Conservation (phyloP, 208 protist genomes). For the Wallacemonas sp. region DNA sequence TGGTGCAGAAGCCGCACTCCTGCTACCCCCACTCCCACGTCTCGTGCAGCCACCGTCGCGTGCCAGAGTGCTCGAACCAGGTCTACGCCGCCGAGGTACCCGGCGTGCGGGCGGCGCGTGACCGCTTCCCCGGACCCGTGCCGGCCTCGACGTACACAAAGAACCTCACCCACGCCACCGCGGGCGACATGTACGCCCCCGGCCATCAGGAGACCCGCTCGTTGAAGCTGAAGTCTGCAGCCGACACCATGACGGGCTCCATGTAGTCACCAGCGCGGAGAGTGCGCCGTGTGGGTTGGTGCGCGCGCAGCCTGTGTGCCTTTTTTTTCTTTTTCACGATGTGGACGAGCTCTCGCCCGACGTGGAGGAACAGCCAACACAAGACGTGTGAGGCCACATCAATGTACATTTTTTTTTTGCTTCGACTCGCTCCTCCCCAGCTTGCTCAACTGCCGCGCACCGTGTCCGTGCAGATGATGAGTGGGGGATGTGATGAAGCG, state of each 20-base stretch:
- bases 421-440: too few species aligned
- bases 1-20: conserved; percentile 81
- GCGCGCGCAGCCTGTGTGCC: too few species aligned
- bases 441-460: too few species aligned
- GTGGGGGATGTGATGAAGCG: too few species aligned
- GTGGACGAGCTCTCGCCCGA: too few species aligned
- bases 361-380: too few species aligned
- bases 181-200: conserved; percentile 61
- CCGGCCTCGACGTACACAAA: conserved; percentile 85
- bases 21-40: conserved; percentile 81
- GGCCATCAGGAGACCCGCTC: conserved; percentile 57
- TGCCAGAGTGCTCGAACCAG: conserved; percentile 56
- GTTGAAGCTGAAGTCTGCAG: conserved; percentile 19
- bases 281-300: too few species aligned
- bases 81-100: conserved; percentile 63
- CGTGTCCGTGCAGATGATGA: too few species aligned
- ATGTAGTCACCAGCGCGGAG: conserved; percentile 18
- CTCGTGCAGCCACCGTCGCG: conserved; percentile 53
- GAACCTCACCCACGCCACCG: conserved; percentile 63
- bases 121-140: conserved; percentile 79
- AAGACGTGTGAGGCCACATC: too few species aligned
- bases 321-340: conserved; percentile 16
- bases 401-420: too few species aligned
- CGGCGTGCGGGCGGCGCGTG: conserved; percentile 62
- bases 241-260: conserved; percentile 30